phyloP scores from a whole-genome alignment of 202 grass and related monocot species.

The Zoysia matrella region DNA sequence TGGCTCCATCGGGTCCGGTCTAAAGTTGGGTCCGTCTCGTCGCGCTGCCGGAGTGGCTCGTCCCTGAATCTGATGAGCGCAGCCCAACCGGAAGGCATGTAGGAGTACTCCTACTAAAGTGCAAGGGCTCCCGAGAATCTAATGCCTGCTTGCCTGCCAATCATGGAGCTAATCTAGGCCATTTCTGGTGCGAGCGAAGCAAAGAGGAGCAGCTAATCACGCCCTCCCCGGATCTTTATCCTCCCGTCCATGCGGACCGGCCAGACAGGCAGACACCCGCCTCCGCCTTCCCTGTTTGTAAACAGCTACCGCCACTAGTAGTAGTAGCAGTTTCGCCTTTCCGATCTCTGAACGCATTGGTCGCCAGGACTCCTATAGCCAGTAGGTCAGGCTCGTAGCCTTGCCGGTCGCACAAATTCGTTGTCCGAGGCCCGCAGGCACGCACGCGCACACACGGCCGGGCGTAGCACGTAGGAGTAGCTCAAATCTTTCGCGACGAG shows the following conservation, averaged over 20 bases:
- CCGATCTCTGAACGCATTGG: too few species aligned
- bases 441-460: neutral
- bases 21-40: too few species aligned
- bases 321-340: too few species aligned
- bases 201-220: neutral
- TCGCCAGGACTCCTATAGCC: too few species aligned
- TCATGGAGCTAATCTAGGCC: slow-evolving; percentile 46
- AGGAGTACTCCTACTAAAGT: too few species aligned
- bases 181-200: slow-evolving; percentile 3
- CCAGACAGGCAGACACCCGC: neutral
- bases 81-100: too few species aligned
- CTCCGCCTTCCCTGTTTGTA: slow-evolving; percentile 2
- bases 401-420: neutral
- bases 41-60: too few species aligned
- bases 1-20: slow-evolving; percentile 22
- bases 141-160: slow-evolving; percentile 20
- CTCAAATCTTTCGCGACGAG: slow-evolving; percentile 35
- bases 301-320: neutral
- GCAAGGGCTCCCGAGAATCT: slow-evolving; percentile 29
- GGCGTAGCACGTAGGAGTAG: neutral
- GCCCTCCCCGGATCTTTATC: slow-evolving; percentile 7
- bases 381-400: neutral
- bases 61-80: neutral
- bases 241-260: neutral
- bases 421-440: neutral